Percentiles rank a stretch among this genome's conserved stretches.
Conservation (phyloP, 306 rosid species). For the Rosa persica region DNA sequence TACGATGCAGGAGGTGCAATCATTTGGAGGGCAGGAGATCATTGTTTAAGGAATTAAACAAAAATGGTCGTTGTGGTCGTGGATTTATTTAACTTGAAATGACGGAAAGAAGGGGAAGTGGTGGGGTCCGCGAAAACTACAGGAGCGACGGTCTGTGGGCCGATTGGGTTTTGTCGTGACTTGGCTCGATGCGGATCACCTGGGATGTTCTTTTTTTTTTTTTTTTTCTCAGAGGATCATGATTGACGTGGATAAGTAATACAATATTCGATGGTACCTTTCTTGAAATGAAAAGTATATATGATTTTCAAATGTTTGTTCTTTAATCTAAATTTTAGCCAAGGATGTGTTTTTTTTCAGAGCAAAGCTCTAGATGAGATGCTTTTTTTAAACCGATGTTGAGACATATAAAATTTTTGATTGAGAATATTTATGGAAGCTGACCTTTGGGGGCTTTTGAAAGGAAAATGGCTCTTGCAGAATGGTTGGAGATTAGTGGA, state of each 20-base stretch:
- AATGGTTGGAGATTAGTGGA: no score
- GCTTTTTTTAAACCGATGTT: no score
- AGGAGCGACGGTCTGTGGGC: background rate
- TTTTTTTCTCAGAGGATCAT: background rate
- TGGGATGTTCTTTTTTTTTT: background rate
- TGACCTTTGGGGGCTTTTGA: no score
- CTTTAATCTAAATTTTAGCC: no score
- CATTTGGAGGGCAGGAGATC: background rate
- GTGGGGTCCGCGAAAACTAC: constrained; percentile 11
- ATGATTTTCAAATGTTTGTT: no score
- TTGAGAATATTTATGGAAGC: no score
- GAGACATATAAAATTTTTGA: no score
- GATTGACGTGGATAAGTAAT: background rate
- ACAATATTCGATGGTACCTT: background rate
- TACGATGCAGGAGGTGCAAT: background rate
- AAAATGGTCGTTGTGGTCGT: background rate
- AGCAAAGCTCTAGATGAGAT: no score
- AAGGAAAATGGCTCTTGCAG: no score
- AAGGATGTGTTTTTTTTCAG: no score
- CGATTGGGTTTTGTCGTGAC: constrained; percentile 1
- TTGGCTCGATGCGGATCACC: background rate
- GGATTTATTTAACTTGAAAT: background rate
- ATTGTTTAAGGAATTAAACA: background rate
- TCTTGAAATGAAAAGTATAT: background rate
- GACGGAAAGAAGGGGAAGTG: background rate